A percentile compares a stretch with the other conserved stretches of the same genome.
Conservation (phyloP, 2,329 filamentous ascomycete genomes). For the Penicillium sp. region DNA sequence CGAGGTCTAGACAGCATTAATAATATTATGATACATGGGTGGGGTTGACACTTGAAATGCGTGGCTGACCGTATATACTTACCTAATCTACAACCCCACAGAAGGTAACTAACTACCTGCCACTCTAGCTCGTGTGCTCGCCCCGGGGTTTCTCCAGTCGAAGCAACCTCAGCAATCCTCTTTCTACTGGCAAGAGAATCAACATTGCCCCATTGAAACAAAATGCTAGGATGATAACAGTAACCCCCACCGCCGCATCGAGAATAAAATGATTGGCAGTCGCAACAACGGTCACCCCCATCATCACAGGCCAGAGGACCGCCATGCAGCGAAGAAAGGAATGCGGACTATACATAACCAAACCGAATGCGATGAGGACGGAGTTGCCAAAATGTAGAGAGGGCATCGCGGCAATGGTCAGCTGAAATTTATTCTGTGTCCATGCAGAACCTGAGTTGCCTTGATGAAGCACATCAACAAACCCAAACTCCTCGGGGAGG, state of each 20-base stretch:
- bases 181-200: slow-evolving; percentile 24
- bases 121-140: not conserved
- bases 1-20: not conserved
- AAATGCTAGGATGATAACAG: slow-evolving; percentile 24
- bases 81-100: no score
- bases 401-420: slow-evolving; percentile 54
- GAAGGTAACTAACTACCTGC: no score
- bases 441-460: slow-evolving; percentile 30
- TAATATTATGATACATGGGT: no score
- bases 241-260: slow-evolving; percentile 64
- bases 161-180: slow-evolving; percentile 16
- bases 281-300: slow-evolving; percentile 60
- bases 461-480: slow-evolving; percentile 48
- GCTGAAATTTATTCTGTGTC: slow-evolving; percentile 49
- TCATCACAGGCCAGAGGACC: slow-evolving; percentile 45
- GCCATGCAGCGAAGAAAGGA: slow-evolving; percentile 37
- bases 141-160: slow-evolving; percentile 25
- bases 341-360: slow-evolving; percentile 45
- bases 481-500: slow-evolving; percentile 46
- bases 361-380: slow-evolving; percentile 29
- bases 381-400: slow-evolving; percentile 49
- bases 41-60: no score
- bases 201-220: slow-evolving; percentile 24
- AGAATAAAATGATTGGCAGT: slow-evolving; percentile 70
- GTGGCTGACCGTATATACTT: no score